Base-by-base conservation (phyloP, 2,329 filamentous ascomycete genomes). In the Stromatinia cepivora region DNA sequence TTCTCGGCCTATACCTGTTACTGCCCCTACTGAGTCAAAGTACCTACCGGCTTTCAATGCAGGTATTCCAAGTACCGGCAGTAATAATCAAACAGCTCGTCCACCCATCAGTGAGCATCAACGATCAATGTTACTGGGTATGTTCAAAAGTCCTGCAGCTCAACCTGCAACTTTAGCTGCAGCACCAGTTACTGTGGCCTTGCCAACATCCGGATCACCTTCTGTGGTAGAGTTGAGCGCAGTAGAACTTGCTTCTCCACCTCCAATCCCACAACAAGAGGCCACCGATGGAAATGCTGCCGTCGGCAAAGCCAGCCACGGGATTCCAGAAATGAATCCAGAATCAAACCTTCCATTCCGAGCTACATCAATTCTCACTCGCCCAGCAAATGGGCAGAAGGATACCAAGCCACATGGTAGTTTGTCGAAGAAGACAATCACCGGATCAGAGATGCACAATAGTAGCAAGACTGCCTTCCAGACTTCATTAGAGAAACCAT, bases 401-500 rank as follows among this genome's bases (percentile, higher is more conserved):
- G 72, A 73, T 58, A 53, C 56, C 20, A 57, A 66, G 39, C 25
- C 61, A 22, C 39, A 39, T 64, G 46, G 61, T 25, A 64, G 61
- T 52, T 39, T 58, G 20, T 63, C 66, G 10, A 62, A 68, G 57
- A 62, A 53, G 34, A 10, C 65, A 20, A 17, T 11, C n/a, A 46
- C 28, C 7, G 46, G 58, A 64, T 45, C 66, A 46, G 48, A 65
- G 22, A 45, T 54, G 39, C 39, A 50, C 25, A 53, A 45, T 67
- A 50, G 46, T 65, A 39, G 36, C 61, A 63, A 59, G 65, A 10
- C n/a, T n/a, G 20, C 46, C 8, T 53, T 54, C 58, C 63, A 67
- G 77, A 58, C 68, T 42, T 77, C 80, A 39, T 61, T 70, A 11
- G 74, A 78, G 17, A 85, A 82, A 72, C 78, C 81, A 17, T 86